phyloP scores from a whole-genome alignment of 495 filamentous ascomycete species.

The Hypoxylon intermedium region DNA sequence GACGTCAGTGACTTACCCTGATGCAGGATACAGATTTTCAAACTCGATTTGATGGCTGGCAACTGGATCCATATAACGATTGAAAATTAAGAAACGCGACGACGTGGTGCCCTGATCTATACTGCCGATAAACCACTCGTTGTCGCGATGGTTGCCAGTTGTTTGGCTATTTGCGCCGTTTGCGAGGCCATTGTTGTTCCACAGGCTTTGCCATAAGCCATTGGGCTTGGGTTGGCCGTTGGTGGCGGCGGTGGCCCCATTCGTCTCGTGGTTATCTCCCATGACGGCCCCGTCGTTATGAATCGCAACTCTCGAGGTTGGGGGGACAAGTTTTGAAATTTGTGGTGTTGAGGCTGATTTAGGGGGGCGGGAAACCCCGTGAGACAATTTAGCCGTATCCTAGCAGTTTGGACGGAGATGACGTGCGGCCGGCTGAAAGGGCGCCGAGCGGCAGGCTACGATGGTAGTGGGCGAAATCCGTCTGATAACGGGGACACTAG shows the following conservation, averaged over 20 bases:
- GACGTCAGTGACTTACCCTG: constrained; percentile 70
- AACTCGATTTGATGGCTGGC: constrained; percentile 93
- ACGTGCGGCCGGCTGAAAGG: constrained; percentile 27
- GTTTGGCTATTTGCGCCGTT: constrained; percentile 2
- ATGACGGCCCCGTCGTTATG: constrained; percentile 15
- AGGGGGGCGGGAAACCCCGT: constrained; percentile 19
- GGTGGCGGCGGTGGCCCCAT: constrained; percentile 12
- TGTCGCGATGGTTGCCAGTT: neutral
- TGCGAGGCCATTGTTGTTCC: constrained; percentile 1
- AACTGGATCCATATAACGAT: constrained; percentile 77
- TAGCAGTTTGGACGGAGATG: constrained; percentile 32
- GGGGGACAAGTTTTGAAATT: neutral
- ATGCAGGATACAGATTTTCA: constrained; percentile 83
- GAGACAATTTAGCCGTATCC: constrained; percentile 41
- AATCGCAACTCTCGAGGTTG: constrained; percentile 9
- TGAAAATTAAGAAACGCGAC: constrained; percentile 91
- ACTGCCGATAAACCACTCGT: constrained; percentile 58
- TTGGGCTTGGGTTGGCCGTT: constrained; percentile 9
- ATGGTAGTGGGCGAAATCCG: constrained; percentile 2
- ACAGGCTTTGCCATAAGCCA: constrained; percentile 1
- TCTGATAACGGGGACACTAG: constrained; percentile 16
- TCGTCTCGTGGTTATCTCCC: constrained; percentile 27
- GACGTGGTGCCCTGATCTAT: constrained; percentile 96
- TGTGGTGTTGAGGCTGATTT: constrained; percentile 7
- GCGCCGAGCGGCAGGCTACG: constrained; percentile 15